phyloP scores from a whole-genome alignment of 306 rosid genomes.

The Cicer cuneatum region DNA sequence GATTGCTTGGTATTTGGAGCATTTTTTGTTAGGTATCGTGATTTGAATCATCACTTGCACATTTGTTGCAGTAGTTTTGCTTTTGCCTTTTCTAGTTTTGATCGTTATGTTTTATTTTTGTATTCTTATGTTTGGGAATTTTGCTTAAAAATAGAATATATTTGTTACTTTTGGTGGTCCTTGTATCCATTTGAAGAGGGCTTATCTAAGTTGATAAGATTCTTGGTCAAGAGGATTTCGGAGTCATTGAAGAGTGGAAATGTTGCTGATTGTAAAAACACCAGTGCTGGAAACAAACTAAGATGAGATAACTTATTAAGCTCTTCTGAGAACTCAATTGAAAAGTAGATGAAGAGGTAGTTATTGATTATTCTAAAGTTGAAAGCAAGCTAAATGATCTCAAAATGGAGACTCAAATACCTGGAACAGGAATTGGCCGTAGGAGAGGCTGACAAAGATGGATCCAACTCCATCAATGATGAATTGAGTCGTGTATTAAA shows the following conservation, averaged over 20 bases:
- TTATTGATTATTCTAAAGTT: conserved; percentile 37
- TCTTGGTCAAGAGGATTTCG: conserved; percentile 68
- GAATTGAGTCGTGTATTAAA: conserved; percentile 36
- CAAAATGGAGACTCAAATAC: conserved; percentile 49
- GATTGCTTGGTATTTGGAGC: background rate
- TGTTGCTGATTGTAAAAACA: conserved; percentile 27
- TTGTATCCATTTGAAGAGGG: conserved; percentile 78
- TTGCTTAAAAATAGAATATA: conserved; percentile 59
- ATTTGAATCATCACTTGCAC: background rate
- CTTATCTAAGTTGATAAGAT: conserved; percentile 56
- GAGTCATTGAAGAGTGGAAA: conserved; percentile 50
- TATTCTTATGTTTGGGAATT: conserved; percentile 50
- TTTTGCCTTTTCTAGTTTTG: background rate
- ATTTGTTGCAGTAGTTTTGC: conserved; percentile 11
- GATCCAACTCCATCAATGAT: conserved; percentile 45
- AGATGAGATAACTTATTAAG: conserved; percentile 38
- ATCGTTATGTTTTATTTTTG: conserved; percentile 31
- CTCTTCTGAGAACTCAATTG: conserved; percentile 42
- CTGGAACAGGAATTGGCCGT: conserved; percentile 31
- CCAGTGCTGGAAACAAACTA: conserved; percentile 35
- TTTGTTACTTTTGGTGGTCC: conserved; percentile 72
- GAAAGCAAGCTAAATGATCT: conserved; percentile 49
- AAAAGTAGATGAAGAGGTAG: conserved; percentile 38
- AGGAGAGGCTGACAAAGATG: conserved; percentile 33
- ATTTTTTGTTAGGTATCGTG: conserved; percentile 12